Evolutionary conservation across 1,284 basidiomycete genomes (phyloP).

Genomic region (Farysia itapuensis): DNA sequence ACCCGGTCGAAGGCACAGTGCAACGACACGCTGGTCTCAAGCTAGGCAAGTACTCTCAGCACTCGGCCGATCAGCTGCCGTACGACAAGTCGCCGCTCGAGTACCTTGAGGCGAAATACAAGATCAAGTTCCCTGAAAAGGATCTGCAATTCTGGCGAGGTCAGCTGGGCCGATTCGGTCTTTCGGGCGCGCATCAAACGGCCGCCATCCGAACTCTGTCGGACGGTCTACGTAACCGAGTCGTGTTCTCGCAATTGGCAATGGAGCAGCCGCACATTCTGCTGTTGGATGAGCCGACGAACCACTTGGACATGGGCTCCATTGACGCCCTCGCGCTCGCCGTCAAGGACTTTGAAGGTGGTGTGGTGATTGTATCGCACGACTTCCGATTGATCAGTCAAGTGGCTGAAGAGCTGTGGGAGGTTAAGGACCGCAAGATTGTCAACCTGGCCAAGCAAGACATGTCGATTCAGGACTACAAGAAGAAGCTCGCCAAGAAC

Average conservation of each 20-base stretch:
- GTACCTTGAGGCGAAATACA: slow-evolving; percentile 73
- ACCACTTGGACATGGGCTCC: slow-evolving; percentile 86
- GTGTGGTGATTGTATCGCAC: slow-evolving; percentile 68
- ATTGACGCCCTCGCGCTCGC: slow-evolving; percentile 92
- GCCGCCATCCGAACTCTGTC: slow-evolving; percentile 84
- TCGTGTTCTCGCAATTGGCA: slow-evolving; percentile 82
- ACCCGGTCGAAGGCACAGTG: slow-evolving; percentile 80
- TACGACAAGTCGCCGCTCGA: slow-evolving; percentile 91
- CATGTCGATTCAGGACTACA: slow-evolving; percentile 57
- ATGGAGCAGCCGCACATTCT: slow-evolving; percentile 63
- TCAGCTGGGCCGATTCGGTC: slow-evolving; percentile 92
- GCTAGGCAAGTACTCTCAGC: slow-evolving; percentile 89
- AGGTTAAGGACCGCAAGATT: slow-evolving; percentile 92
- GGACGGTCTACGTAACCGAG: slow-evolving; percentile 92
- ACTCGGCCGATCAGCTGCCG: slow-evolving; percentile 96
- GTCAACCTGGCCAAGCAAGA: slow-evolving; percentile 86
- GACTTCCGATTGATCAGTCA: slow-evolving; percentile 55
- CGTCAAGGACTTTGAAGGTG: slow-evolving; percentile 95
- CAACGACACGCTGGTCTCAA: slow-evolving; percentile 87
- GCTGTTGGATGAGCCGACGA: slow-evolving; percentile 70
- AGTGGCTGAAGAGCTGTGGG: slow-evolving; percentile 85
- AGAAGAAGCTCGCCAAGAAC: slow-evolving; percentile 55
- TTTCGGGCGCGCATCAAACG: slow-evolving; percentile 90
- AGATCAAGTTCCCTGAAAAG: slow-evolving; percentile 85
- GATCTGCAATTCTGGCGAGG: slow-evolving; percentile 89